Evolutionary conservation across 495 filamentous ascomycete genomes (phyloP).

Genomic region (Neurospora sp.): DNA sequence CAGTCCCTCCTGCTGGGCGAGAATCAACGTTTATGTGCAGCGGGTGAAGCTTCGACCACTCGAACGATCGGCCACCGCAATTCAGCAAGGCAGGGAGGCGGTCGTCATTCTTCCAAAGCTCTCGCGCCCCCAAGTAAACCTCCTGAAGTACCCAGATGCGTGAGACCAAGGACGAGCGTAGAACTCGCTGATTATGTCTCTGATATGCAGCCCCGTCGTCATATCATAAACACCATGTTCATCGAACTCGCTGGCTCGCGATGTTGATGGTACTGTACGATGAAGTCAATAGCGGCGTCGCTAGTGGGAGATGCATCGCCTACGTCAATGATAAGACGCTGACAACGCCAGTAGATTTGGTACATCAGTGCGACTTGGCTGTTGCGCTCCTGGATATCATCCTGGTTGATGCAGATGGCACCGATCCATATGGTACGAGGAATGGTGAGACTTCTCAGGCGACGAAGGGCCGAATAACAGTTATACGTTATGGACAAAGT

Average conservation of each 20-base stretch:
- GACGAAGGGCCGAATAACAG: neutral
- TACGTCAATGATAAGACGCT: neutral
- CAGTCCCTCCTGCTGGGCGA: neutral
- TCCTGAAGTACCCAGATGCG: neutral
- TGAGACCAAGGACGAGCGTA: neutral
- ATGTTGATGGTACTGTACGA: neutral
- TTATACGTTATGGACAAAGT: neutral
- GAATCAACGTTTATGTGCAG: neutral
- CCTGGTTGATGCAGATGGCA: constrained; percentile 1
- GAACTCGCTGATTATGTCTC: neutral
- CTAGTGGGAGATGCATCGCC: neutral
- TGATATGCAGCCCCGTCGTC: neutral
- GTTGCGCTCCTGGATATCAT: neutral
- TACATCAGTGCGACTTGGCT: neutral
- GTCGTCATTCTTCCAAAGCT: no score
- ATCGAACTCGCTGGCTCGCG: neutral
- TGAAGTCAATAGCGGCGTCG: neutral
- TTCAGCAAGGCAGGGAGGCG: neutral
- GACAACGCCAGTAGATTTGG: neutral
- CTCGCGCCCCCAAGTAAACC: neutral
- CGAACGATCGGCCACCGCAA: neutral
- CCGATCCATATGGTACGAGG: neutral
- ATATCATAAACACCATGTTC: neutral
- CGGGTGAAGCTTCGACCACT: neutral
- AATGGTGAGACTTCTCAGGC: neutral